Conservation (phyloP, 352 stramenopile genomes). For the Thalassiosira oceanica region DNA sequence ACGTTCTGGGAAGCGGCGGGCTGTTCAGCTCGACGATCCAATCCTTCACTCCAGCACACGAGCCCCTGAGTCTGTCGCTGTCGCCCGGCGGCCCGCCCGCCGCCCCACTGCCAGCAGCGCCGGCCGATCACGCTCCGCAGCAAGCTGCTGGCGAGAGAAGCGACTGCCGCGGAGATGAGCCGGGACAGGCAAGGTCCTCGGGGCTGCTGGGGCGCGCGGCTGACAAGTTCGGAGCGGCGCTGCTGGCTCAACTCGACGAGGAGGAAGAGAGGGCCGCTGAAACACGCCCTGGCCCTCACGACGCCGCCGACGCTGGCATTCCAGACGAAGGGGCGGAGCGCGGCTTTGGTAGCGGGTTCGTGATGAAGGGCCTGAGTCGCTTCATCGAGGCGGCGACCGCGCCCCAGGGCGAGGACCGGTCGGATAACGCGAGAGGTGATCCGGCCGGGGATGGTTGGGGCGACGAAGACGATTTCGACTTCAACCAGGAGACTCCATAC, state of each 20-base stretch:
- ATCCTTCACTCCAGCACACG: constrained; percentile 6
- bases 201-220: background rate
- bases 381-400: constrained; percentile 47
- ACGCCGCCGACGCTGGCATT: background rate
- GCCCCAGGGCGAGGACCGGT: constrained; percentile 13
- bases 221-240: constrained; percentile 26
- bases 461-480: constrained; percentile 1
- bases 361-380: constrained; percentile 43
- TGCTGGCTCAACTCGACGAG: constrained; percentile 37
- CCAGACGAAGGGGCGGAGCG: background rate
- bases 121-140: no score
- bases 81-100: no score
- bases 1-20: no score
- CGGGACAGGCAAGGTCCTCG: background rate
- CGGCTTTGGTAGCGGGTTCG: constrained; percentile 38
- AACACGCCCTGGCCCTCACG: background rate
- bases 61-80: constrained; percentile 1
- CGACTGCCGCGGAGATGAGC: no score
- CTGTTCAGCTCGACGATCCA: no score
- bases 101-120: no score
- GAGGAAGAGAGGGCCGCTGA: constrained; percentile 8
- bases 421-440: constrained; percentile 2
- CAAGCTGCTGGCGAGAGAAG: no score
- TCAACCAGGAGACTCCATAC: constrained; percentile 1
- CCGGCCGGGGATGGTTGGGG: background rate